These are phyloP conservation scores for Volutella citrinella DNA, from an alignment of 2,329 filamentous ascomycete genomes.

Conservation along the genomic window DNA sequence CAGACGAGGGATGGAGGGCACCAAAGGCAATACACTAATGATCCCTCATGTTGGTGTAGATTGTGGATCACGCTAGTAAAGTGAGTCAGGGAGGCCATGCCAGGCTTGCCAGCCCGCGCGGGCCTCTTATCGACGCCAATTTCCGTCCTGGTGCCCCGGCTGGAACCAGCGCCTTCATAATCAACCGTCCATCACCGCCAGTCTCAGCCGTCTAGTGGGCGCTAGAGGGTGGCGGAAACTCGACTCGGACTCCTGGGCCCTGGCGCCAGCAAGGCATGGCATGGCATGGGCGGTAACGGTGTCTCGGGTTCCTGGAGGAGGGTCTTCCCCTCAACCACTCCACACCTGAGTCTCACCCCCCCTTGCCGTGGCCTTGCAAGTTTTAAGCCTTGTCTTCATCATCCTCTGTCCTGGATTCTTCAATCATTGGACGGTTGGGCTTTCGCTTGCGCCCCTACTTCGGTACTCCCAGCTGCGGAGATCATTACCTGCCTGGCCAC, in stretches of 20 bases:
- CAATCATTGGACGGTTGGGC: constrained; percentile 5
- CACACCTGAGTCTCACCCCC: constrained; percentile 12
- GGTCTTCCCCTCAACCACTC: constrained; percentile 9
- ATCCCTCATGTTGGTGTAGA: too few relatives aligned
- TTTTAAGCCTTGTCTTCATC: too few relatives aligned
- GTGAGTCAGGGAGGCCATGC: constrained; percentile 21
- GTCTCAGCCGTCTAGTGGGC: constrained; percentile 19
- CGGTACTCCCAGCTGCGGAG: too few relatives aligned
- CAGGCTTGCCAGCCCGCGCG: constrained; percentile 12
- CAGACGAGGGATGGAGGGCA: too few relatives aligned
- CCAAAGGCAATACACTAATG: too few relatives aligned
- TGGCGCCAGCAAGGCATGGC: constrained; percentile 12
- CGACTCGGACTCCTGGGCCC: constrained; percentile 21
- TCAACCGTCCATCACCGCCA: constrained; percentile 21
- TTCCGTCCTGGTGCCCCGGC: constrained; percentile 15
- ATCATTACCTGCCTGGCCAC: too few relatives aligned
- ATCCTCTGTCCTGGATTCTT: too few relatives aligned
- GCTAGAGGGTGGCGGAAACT: constrained; percentile 21
- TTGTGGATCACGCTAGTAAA: too few relatives aligned
- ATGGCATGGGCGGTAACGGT: constrained; percentile 24
- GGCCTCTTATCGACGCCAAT: constrained; percentile 17
- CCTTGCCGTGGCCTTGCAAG: too few relatives aligned
- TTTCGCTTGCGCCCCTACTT: too few relatives aligned
- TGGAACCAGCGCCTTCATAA: constrained; percentile 19
- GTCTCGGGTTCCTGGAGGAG: constrained; percentile 26